Conservation (phyloP, 2,329 filamentous ascomycete species). For the Camillea tinctor region DNA sequence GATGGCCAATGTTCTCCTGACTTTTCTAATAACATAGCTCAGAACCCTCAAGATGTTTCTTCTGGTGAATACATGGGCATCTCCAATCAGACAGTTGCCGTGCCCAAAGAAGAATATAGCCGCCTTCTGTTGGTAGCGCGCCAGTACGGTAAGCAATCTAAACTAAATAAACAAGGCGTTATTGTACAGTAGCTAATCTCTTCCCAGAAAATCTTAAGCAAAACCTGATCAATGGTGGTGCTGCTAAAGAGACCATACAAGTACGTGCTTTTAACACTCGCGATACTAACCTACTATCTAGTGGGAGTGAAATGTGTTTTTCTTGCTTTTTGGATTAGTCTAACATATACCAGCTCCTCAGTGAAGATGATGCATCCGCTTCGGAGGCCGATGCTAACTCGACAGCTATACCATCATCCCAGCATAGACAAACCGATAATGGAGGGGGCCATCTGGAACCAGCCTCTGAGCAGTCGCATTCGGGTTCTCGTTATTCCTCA, state of each 20-base stretch:
- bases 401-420: conserved; percentile 6
- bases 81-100: conserved; percentile 46
- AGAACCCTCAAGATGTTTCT: conserved; percentile 19
- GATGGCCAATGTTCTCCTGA: conserved; percentile 1
- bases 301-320: conserved; percentile 9
- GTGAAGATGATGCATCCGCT: conserved; percentile 14
- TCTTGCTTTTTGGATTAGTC: neutral
- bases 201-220: conserved; percentile 42
- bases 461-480: conserved; percentile 1
- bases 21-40: conserved; percentile 11
- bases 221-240: conserved; percentile 50
- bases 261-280: conserved; percentile 33
- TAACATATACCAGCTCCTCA: conserved; percentile 20
- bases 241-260: conserved; percentile 45
- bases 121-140: conserved; percentile 49
- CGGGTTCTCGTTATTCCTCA: conserved; percentile 4
- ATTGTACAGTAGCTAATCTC: conserved; percentile 13
- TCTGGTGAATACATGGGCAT: conserved; percentile 25
- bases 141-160: conserved; percentile 52
- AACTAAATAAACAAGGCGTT: neutral
- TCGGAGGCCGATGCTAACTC: conserved; percentile 8
- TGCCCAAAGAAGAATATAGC: conserved; percentile 59
- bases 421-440: conserved; percentile 8
- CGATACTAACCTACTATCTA: conserved; percentile 13
- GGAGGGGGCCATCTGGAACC: conserved; percentile 6